Conservation (phyloP, 306 rosid genomes). For the Gynostemma pentaphyllum region DNA sequence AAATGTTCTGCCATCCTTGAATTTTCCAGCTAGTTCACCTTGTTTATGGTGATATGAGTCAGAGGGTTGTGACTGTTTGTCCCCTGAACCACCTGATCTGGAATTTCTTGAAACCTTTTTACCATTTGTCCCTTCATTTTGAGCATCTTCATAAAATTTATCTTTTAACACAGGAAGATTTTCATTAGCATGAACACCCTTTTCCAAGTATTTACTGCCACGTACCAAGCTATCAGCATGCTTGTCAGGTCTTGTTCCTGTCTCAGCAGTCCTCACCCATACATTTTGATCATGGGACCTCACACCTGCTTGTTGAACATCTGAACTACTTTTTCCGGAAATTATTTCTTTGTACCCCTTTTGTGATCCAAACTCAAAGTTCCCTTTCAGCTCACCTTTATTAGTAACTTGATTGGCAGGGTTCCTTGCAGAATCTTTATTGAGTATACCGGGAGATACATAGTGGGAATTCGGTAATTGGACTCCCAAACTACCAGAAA, state of each 20-base stretch:
- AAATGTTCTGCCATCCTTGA: slow-evolving; percentile 42
- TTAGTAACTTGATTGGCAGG: slow-evolving; percentile 27
- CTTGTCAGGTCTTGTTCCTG: slow-evolving; percentile 40
- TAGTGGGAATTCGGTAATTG: slow-evolving; percentile 31
- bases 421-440: slow-evolving; percentile 39
- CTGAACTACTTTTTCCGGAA: slow-evolving; percentile 46
- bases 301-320: slow-evolving; percentile 41
- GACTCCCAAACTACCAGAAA: slow-evolving; percentile 40
- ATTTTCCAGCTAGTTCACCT: slow-evolving; percentile 41
- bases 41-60: slow-evolving; percentile 49
- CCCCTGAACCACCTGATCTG: slow-evolving; percentile 46
- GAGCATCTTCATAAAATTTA: slow-evolving; percentile 39
- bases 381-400: slow-evolving; percentile 50
- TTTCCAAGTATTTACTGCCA: slow-evolving; percentile 42
- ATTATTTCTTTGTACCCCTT: slow-evolving; percentile 42
- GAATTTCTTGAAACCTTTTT: slow-evolving; percentile 46
- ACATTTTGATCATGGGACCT: slow-evolving; percentile 45
- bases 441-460: slow-evolving; percentile 39
- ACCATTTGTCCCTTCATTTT: slow-evolving; percentile 36
- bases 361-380: slow-evolving; percentile 35
- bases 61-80: slow-evolving; percentile 31
- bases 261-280: slow-evolving; percentile 34
- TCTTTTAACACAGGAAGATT: slow-evolving; percentile 31
- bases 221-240: slow-evolving; percentile 38
- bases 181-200: slow-evolving; percentile 36